A percentile compares a stretch with the other conserved stretches of the same genome.
Evolutionary conservation across 257 asterid genomes (phyloP).

Genomic region (Scutellaria baicalensis): DNA sequence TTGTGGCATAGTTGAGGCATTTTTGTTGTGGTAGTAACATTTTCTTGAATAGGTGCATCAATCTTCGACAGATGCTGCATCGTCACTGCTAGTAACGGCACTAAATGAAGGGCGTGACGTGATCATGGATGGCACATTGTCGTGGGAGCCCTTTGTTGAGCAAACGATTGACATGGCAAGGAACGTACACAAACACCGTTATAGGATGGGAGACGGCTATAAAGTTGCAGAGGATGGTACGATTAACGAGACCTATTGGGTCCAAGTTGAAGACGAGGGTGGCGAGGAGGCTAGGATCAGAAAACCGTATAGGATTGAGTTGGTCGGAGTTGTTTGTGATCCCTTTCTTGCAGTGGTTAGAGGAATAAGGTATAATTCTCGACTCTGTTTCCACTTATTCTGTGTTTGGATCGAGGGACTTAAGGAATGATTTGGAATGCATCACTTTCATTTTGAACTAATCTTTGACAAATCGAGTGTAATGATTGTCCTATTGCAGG

Average conservation of each 20-base stretch:
- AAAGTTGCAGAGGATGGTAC: slow-evolving; percentile 70
- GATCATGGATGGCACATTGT: slow-evolving; percentile 93
- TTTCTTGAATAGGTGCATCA: slow-evolving; percentile 72
- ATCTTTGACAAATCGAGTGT: too few relatives aligned
- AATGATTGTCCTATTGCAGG: slow-evolving; percentile 31
- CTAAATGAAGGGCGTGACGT: slow-evolving; percentile 94
- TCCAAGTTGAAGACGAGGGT: slow-evolving; percentile 27
- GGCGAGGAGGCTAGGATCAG: slow-evolving; percentile 19
- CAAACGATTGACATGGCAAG: slow-evolving; percentile 86
- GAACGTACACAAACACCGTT: slow-evolving; percentile 62
- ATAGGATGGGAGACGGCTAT: slow-evolving; percentile 91
- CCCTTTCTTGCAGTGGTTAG: slow-evolving; percentile 83
- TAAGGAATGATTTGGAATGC: too few relatives aligned
- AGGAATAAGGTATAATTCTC: slow-evolving; percentile 65
- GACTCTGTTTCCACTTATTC: background rate
- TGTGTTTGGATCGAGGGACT: too few relatives aligned
- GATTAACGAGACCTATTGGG: slow-evolving; percentile 76
- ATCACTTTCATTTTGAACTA: too few relatives aligned
- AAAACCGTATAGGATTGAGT: slow-evolving; percentile 77
- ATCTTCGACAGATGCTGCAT: slow-evolving; percentile 92
- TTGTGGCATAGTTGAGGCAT: background rate
- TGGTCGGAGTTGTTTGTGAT: slow-evolving; percentile 94
- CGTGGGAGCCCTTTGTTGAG: slow-evolving; percentile 96
- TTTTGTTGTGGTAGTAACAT: background rate
- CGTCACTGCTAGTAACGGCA: slow-evolving; percentile 86